Conservation (phyloP, 495 filamentous ascomycete species). For the Oidiodendron maius region DNA sequence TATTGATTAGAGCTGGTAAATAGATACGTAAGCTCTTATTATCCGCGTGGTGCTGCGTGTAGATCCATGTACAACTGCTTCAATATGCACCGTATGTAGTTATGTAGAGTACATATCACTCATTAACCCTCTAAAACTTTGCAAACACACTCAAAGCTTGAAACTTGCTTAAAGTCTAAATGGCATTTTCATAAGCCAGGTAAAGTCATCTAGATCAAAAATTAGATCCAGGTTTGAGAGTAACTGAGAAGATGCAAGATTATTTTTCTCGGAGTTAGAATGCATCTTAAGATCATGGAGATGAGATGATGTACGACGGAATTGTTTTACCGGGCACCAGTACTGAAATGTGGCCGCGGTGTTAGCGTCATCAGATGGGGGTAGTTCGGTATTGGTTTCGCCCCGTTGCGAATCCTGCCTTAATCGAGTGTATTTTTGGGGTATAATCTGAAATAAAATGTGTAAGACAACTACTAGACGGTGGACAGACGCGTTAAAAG, state of each 20-base stretch:
- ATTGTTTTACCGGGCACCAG: slow-evolving; percentile 1
- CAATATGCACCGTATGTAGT: neutral
- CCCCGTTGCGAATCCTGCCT: neutral
- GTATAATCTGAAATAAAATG: neutral
- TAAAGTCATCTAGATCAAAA: slow-evolving; percentile 1
- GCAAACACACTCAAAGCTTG: neutral
- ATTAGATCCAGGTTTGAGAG: neutral
- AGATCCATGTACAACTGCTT: neutral
- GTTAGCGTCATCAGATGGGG: neutral
- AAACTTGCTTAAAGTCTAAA: neutral
- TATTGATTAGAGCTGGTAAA: too few relatives aligned
- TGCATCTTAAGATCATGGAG: neutral
- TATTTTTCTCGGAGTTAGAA: neutral
- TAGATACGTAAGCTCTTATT: neutral
- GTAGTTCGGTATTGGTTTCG: neutral
- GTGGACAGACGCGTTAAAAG: slow-evolving; percentile 1
- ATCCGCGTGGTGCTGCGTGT: neutral
- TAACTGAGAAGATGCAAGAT: neutral
- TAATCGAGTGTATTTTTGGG: neutral
- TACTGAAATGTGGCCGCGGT: neutral
- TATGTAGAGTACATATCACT: neutral
- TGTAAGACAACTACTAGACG: neutral
- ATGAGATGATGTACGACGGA: neutral
- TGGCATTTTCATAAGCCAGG: slow-evolving; percentile 3
- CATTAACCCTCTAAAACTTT: neutral